Evolutionary conservation across 768 basidiomycete genomes (phyloP).

Genomic region (Calocybe cyanea): DNA sequence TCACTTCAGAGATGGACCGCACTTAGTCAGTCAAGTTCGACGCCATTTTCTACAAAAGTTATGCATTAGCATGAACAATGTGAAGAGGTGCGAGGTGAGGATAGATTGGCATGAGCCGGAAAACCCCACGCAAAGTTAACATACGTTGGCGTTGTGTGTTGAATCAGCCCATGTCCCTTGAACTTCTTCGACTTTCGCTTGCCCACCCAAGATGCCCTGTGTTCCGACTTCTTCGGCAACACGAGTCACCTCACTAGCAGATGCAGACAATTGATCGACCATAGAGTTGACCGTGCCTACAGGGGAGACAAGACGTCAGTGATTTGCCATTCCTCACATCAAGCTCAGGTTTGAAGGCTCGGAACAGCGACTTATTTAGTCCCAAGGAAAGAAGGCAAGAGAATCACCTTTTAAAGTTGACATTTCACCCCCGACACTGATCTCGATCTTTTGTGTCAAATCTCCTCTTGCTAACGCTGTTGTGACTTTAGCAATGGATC

Average conservation of each 20-base stretch:
- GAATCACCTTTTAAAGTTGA: slow-evolving; percentile 61
- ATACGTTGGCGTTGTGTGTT: slow-evolving; percentile 85
- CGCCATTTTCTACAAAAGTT: slow-evolving; percentile 68
- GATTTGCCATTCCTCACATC: not conserved
- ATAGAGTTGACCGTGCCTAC: slow-evolving; percentile 83
- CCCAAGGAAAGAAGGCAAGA: too few species aligned
- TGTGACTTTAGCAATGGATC: slow-evolving; percentile 80
- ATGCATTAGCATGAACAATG: too few species aligned
- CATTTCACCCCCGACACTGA: slow-evolving; percentile 86
- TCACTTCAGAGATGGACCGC: slow-evolving; percentile 88
- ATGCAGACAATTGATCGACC: slow-evolving; percentile 87
- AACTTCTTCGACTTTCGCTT: slow-evolving; percentile 86
- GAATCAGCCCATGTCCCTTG: slow-evolving; percentile 93
- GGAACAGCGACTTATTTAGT: too few species aligned
- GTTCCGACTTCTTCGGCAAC: slow-evolving; percentile 90
- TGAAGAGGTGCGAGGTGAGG: too few species aligned
- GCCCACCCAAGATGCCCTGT: slow-evolving; percentile 86
- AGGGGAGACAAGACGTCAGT: not conserved
- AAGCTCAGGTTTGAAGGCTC: too few species aligned
- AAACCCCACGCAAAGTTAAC: too few species aligned
- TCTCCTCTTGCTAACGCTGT: slow-evolving; percentile 91
- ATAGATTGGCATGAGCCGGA: too few species aligned
- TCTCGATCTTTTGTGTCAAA: slow-evolving; percentile 89
- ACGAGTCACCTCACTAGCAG: slow-evolving; percentile 78
- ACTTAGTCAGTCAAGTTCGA: slow-evolving; percentile 83